Evolutionary conservation across 768 basidiomycete genomes (phyloP).

Genomic region (Auriscalpium orientale): DNA sequence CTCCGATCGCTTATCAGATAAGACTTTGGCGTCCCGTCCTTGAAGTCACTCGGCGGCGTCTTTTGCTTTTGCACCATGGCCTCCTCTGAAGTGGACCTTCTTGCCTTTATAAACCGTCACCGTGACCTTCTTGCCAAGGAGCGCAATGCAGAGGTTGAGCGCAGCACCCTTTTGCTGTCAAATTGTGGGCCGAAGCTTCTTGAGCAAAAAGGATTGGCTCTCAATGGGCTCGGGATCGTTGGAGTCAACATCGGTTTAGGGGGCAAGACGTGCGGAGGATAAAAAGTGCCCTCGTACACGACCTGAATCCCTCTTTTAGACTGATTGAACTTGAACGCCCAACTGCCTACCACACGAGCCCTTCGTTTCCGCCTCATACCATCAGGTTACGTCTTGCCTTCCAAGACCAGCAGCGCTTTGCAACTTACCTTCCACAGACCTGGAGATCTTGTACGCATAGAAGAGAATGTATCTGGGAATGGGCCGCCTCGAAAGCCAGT

Average conservation of each 20-base stretch:
- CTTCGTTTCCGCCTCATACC: constrained; percentile 77
- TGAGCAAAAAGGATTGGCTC: constrained; percentile 81
- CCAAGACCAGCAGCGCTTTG: no score
- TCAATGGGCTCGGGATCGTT: constrained; percentile 64
- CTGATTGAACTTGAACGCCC: constrained; percentile 84
- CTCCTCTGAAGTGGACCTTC: constrained; percentile 28
- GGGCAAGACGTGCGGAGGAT: constrained; percentile 69
- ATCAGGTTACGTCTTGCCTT: constrained; percentile 45
- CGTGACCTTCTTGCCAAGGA: constrained; percentile 60
- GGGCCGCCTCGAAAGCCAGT: constrained; percentile 31
- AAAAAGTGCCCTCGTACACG: background rate
- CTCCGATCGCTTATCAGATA: no score
- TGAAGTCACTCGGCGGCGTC: no score
- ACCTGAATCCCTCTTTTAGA: constrained; percentile 33
- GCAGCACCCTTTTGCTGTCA: constrained; percentile 69
- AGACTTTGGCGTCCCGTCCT: no score
- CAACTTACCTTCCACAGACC: constrained; percentile 37
- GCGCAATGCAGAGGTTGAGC: constrained; percentile 77
- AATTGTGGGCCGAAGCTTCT: constrained; percentile 79
- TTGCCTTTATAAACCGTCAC: constrained; percentile 62
- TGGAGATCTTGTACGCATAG: constrained; percentile 84
- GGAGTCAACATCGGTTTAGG: constrained; percentile 80
- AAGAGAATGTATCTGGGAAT: constrained; percentile 50
- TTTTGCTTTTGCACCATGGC: background rate
- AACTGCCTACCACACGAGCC: constrained; percentile 64